A percentile compares a stretch with the other conserved stretches of the same genome.
phyloP scores from a whole-genome alignment of 2,329 filamentous ascomycete genomes.

The Phialophora tarda region DNA sequence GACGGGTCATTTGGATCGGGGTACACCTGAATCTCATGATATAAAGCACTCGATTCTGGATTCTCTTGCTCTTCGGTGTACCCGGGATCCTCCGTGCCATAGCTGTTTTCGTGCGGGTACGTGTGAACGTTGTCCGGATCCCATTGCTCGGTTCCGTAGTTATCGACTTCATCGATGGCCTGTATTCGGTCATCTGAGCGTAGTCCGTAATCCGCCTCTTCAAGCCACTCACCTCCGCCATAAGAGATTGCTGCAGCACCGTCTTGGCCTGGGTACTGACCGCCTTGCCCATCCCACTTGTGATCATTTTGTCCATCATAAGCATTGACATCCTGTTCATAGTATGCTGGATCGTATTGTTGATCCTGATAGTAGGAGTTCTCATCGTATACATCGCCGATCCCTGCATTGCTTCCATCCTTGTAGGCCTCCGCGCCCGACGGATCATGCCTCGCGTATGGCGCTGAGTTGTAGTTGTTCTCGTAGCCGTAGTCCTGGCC shows the following conservation, averaged over 20 bases:
- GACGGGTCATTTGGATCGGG: neutral
- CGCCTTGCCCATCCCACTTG: neutral
- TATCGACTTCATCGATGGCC: slow-evolving; percentile 8
- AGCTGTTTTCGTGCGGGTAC: neutral
- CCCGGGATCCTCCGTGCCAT: neutral
- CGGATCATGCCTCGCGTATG: neutral
- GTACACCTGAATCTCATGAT: neutral
- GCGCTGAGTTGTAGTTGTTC: neutral
- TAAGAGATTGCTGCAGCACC: neutral
- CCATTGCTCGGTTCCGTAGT: neutral
- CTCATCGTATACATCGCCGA: neutral
- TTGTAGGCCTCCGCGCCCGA: neutral
- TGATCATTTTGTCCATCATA: neutral
- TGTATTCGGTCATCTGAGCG: slow-evolving; percentile 16
- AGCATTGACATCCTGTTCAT: neutral
- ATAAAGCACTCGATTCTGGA: neutral
- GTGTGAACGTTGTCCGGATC: neutral
- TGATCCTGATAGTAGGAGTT: neutral
- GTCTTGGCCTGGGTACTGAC: neutral
- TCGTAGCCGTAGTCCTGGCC: neutral
- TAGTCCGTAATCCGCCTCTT: slow-evolving; percentile 8
- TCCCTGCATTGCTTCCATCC: neutral
- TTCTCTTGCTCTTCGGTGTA: neutral
- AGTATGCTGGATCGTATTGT: neutral
- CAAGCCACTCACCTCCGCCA: slow-evolving; percentile 15